A percentile compares a stretch with the other conserved stretches of the same genome.
Evolutionary conservation across 2,329 filamentous ascomycete genomes (phyloP).

Genomic region (Cladorrhinum sp.): DNA sequence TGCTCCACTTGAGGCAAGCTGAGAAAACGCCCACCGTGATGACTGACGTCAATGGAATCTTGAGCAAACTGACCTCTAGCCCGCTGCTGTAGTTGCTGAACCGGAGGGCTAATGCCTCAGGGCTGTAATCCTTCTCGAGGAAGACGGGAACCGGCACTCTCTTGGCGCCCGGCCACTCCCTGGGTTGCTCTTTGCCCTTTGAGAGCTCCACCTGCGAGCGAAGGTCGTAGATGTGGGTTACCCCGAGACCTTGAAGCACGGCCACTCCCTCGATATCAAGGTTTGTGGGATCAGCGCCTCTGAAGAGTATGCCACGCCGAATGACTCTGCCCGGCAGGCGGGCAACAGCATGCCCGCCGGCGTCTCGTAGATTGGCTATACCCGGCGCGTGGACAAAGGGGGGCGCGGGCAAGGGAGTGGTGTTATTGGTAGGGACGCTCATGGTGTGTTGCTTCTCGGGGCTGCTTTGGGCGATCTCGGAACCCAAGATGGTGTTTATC

Average conservation of each 20-base stretch:
- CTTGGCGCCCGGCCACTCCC: slow-evolving; percentile 49
- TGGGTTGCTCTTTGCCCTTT: slow-evolving; percentile 35
- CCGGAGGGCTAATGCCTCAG: slow-evolving; percentile 59
- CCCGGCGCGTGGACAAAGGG: slow-evolving; percentile 54
- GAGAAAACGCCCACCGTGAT: neutral
- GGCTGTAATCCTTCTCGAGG: slow-evolving; percentile 55
- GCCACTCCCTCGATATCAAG: slow-evolving; percentile 52
- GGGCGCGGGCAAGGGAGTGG: slow-evolving; percentile 33
- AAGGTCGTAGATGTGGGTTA: slow-evolving; percentile 66
- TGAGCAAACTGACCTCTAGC: slow-evolving; percentile 35
- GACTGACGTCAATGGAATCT: neutral
- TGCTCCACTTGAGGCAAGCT: neutral
- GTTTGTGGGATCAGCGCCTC: slow-evolving; percentile 63
- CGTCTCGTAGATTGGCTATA: slow-evolving; percentile 66
- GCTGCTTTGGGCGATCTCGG: neutral
- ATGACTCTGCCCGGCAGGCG: slow-evolving; percentile 39
- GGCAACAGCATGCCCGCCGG: slow-evolving; percentile 56
- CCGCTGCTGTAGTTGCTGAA: slow-evolving; percentile 58
- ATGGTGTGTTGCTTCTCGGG: neutral
- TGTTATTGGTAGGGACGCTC: neutral
- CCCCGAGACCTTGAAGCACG: slow-evolving; percentile 53
- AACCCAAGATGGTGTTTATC: neutral
- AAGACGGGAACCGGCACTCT: slow-evolving; percentile 66
- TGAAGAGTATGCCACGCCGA: slow-evolving; percentile 56
- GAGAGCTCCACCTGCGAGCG: slow-evolving; percentile 60